phyloP scores from a whole-genome alignment of 2,329 filamentous ascomycete genomes.

The Claviceps arundinis region DNA sequence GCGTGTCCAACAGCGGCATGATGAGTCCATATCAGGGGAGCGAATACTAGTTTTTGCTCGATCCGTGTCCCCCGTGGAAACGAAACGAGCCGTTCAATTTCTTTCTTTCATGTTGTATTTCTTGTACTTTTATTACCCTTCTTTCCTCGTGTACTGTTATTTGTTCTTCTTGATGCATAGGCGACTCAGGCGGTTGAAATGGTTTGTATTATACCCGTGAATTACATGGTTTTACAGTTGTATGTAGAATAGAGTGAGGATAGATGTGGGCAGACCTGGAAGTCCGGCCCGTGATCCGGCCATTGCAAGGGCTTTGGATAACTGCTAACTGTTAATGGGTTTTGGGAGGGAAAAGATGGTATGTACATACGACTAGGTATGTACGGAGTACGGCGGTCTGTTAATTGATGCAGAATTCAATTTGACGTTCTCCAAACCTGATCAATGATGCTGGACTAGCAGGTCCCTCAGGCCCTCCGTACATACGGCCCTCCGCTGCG shows the following conservation, averaged over 20 bases:
- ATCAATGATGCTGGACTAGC: too few relatives aligned
- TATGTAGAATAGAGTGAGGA: background rate
- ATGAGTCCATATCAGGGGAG: constrained; percentile 21
- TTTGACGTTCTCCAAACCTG: background rate
- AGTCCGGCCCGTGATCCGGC: background rate
- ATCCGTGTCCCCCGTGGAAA: background rate
- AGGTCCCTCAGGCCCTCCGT: too few relatives aligned
- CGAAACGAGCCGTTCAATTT: background rate
- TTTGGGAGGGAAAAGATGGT: background rate
- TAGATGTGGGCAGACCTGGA: background rate
- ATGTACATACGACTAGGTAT: too few relatives aligned
- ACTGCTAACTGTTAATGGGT: background rate
- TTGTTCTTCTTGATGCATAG: background rate
- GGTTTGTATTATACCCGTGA: constrained; percentile 3
- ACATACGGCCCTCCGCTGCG: too few relatives aligned
- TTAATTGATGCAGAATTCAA: background rate
- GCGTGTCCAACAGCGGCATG: constrained; percentile 23
- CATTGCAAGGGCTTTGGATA: background rate
- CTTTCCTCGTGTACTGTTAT: background rate
- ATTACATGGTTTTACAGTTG: background rate
- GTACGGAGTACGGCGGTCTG: background rate
- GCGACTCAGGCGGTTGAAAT: constrained; percentile 4
- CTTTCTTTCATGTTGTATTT: background rate
- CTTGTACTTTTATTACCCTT: background rate
- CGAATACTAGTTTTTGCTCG: constrained; percentile 13